Percentiles rank a stretch among this genome's conserved stretches.
phyloP scores from a whole-genome alignment of 2,329 filamentous ascomycete species.

The Fusarium abutilonis region DNA sequence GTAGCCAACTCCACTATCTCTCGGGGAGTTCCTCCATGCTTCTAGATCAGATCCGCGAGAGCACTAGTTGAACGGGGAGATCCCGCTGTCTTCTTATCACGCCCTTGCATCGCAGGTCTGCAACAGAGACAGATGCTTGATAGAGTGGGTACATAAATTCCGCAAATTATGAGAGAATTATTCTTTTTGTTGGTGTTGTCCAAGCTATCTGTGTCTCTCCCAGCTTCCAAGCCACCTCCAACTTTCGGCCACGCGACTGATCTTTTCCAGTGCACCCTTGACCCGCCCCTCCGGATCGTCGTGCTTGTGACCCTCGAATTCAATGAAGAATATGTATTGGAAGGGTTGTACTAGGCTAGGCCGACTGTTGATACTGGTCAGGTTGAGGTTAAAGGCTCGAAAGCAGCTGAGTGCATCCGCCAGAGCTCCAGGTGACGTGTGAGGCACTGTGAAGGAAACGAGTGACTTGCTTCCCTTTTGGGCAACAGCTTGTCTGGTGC shows the following conservation, averaged over 20 bases:
- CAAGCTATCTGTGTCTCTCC: conserved; percentile 53
- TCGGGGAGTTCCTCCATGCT: conserved; percentile 40
- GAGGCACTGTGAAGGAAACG: conserved; percentile 83
- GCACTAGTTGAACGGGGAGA: conserved; percentile 29
- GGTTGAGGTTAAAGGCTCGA: conserved; percentile 74
- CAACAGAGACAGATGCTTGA: conserved; percentile 9
- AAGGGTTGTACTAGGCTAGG: conserved; percentile 80
- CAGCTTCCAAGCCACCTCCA: conserved; percentile 78
- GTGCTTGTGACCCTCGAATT: conserved; percentile 74
- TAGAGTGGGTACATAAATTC: conserved; percentile 9
- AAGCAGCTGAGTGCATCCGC: conserved; percentile 85
- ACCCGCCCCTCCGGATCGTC: conserved; percentile 67
- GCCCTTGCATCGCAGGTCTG: conserved; percentile 24
- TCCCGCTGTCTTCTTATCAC: conserved; percentile 17
- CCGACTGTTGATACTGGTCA: conserved; percentile 90
- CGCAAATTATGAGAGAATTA: conserved; percentile 10
- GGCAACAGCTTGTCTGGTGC: conserved; percentile 42
- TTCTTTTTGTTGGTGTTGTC: conserved; percentile 29
- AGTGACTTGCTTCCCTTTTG: conserved; percentile 70
- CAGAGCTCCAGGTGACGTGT: conserved; percentile 80
- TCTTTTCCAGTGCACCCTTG: conserved; percentile 66
- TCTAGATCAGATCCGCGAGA: conserved; percentile 16
- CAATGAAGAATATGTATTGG: conserved; percentile 95
- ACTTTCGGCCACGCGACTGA: conserved; percentile 66
- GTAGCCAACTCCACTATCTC: conserved; percentile 29